Conservation (phyloP, 106 monocot species). For the Alisma plantagoaquatica region DNA sequence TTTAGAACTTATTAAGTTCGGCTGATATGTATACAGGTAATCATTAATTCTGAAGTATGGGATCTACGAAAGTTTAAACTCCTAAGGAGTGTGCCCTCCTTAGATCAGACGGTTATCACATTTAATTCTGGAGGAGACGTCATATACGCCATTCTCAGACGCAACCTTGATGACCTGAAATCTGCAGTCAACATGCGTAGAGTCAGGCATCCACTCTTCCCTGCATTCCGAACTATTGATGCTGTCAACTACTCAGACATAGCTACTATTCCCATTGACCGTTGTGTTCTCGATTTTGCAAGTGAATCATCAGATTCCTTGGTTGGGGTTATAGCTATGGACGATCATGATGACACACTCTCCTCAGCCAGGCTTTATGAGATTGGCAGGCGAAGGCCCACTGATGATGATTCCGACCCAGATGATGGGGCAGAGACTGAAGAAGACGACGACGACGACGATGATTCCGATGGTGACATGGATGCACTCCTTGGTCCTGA, state of each 20-base stretch:
- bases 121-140: conserved; percentile 77
- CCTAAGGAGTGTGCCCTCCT: conserved; percentile 71
- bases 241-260: conserved; percentile 79
- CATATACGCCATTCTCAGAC: conserved; percentile 87
- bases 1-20: too few species aligned
- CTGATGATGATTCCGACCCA: conserved; percentile 95
- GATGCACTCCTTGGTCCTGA: conserved; percentile 36
- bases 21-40: too few species aligned
- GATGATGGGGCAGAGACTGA: conserved; percentile 77
- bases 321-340: conserved; percentile 87
- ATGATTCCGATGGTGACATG: conserved; percentile 40
- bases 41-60: conserved; percentile 97
- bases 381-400: conserved; percentile 63
- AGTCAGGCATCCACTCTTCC: conserved; percentile 66
- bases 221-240: conserved; percentile 93
- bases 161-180: conserved; percentile 82
- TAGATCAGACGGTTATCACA: conserved; percentile 83
- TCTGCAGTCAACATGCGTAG: conserved; percentile 73
- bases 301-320: conserved; percentile 64
- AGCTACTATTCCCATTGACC: conserved; percentile 80
- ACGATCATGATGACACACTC: conserved; percentile 83
- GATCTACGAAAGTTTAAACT: conserved; percentile 92
- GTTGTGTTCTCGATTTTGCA: conserved; percentile 85
- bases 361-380: conserved; percentile 80
- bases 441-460: conserved; percentile 72